Base-by-base conservation (phyloP, 2,329 filamentous ascomycete genomes). In the Aspergillus melleus region DNA sequence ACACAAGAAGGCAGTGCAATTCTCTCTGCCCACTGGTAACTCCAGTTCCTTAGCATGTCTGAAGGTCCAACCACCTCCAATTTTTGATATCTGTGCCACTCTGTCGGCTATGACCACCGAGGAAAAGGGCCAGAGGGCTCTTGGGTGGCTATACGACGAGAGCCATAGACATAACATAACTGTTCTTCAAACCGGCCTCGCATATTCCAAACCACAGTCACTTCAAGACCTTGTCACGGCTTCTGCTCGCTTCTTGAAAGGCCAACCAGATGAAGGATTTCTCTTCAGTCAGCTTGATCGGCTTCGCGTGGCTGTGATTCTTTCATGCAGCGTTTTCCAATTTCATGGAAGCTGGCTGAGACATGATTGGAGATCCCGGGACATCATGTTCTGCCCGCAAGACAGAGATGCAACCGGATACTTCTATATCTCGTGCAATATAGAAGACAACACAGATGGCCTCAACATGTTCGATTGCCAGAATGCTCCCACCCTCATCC, bases 401-500 rank as follows among this genome's bases (percentile, higher is more conserved):
- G 5, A 39, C 14, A 14, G 3, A 16, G 14, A 14, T 39, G 14
- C n/a, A 14, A 4, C 14, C 11, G 36, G 36, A 49, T 20, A 49
- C 46, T 16, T 16, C 19, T 24, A 14, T 39, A 14, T 39, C 3
- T 16, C 36, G 11, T 39, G 36, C 3, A 16, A 39, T 5, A 1
- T 39, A 16, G 36, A 6, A 6, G 36, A 39, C 36, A 16, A 39
- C 12, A 14, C 14, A 1, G 14, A 16, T 39, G 14, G 5, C 14
- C 14, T 39, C 6, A 39, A 14, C 36, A 2, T 14, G 14, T 14
- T 16, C 5, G 36, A 39, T 11, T 14, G 3, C 14, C 36, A 39
- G 6, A 39, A 16, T 16, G 14, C 36, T n/a, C 5, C 36, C n/a
- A 26, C n/a, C 5, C 46, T 49, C n/a, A 67, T 67, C 44, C 57